Evolutionary conservation across 129 eudicot species (phyloP).

Genomic region (Flaveria ramosissima): DNA sequence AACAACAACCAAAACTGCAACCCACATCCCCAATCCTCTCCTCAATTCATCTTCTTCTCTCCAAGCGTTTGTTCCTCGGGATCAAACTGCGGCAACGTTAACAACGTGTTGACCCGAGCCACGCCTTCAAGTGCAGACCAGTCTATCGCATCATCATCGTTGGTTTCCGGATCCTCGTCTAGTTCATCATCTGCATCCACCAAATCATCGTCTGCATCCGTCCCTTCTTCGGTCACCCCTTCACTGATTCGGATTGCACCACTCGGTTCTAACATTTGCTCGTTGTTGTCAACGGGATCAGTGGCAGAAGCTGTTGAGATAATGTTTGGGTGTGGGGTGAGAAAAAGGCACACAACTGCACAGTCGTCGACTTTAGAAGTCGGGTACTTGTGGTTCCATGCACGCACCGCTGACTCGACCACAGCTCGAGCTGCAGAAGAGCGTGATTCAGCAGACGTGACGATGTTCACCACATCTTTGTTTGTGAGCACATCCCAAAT

Average conservation of each 20-base stretch:
- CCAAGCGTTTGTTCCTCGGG: slow-evolving; percentile 36
- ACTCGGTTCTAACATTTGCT: neutral
- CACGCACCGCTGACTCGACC: slow-evolving; percentile 77
- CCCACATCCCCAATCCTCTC: neutral
- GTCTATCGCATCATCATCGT: slow-evolving; percentile 42
- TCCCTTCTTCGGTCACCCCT: neutral
- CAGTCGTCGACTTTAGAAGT: slow-evolving; percentile 91
- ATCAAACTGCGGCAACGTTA: slow-evolving; percentile 64
- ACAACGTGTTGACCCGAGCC: slow-evolving; percentile 67
- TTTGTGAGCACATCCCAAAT: slow-evolving; percentile 92
- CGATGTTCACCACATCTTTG: slow-evolving; percentile 70
- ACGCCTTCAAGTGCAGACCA: slow-evolving; percentile 93
- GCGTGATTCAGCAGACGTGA: slow-evolving; percentile 57
- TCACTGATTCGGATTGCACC: neutral
- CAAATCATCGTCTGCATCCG: slow-evolving; percentile 30
- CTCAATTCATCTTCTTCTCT: slow-evolving; percentile 40
- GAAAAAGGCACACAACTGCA: slow-evolving; percentile 88
- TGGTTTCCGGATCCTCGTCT: slow-evolving; percentile 30
- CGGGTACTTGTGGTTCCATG: slow-evolving; percentile 83
- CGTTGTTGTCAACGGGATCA: slow-evolving; percentile 29
- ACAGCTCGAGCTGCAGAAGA: slow-evolving; percentile 65
- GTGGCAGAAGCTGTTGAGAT: slow-evolving; percentile 40
- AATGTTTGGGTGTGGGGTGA: slow-evolving; percentile 37
- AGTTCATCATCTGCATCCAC: slow-evolving; percentile 6
- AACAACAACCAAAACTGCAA: slow-evolving; percentile 8